Percentiles rank a stretch among this genome's conserved stretches.
phyloP scores from a whole-genome alignment of 2,329 filamentous ascomycete species.

The Ophiostoma pallidulum region DNA sequence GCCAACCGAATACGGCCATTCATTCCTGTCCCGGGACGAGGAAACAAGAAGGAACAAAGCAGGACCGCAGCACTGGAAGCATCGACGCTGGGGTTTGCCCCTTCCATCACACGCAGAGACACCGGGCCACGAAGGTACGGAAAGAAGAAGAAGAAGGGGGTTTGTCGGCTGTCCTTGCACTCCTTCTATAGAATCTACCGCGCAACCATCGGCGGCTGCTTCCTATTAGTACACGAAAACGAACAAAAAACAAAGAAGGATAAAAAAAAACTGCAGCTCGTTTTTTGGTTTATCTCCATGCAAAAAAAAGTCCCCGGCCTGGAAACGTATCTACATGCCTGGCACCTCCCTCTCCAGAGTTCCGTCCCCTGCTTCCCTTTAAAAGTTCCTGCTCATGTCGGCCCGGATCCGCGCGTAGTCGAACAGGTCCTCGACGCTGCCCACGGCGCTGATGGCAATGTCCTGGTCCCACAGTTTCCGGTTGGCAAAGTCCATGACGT shows the following conservation, averaged over 20 bases:
- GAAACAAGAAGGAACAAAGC: background rate
- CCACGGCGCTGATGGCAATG: constrained; percentile 85
- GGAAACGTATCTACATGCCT: too few relatives aligned
- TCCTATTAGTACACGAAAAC: constrained; percentile 14
- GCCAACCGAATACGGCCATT: background rate
- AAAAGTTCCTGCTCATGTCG: constrained; percentile 30
- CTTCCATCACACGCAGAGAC: too few relatives aligned
- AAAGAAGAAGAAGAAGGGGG: background rate
- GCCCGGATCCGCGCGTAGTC: constrained; percentile 49
- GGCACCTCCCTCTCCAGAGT: background rate
- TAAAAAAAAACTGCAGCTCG: background rate
- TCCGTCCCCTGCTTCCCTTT: constrained; percentile 8
- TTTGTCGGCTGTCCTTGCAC: constrained; percentile 4
- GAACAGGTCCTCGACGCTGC: constrained; percentile 77
- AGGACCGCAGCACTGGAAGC: too few relatives aligned
- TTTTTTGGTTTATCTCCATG: background rate
- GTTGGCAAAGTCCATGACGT: constrained; percentile 94
- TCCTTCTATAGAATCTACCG: constrained; percentile 8
- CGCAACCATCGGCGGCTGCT: constrained; percentile 2
- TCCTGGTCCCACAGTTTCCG: constrained; percentile 97
- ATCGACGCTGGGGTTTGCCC: too few relatives aligned
- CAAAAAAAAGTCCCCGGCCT: background rate
- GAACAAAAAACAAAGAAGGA: background rate
- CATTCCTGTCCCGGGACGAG: background rate
- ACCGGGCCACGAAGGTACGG: background rate